phyloP scores from a whole-genome alignment of 352 stramenopile species.

The Phytophthora sp. region DNA sequence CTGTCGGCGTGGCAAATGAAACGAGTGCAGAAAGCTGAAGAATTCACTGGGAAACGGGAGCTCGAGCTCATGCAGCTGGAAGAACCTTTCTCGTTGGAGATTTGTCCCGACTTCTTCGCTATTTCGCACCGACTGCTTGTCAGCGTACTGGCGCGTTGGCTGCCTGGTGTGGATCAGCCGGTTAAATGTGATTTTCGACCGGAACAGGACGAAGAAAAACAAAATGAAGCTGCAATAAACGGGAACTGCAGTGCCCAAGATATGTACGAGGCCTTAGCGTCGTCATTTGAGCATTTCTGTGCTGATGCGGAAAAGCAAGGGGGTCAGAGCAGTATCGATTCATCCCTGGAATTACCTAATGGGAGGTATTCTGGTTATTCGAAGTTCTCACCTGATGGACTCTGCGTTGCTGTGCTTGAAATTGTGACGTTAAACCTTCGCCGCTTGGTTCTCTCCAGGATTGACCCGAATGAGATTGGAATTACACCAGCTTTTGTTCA shows the following conservation, averaged over 20 bases:
- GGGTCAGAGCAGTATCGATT: not conserved
- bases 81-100: conserved; percentile 85
- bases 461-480: conserved; percentile 79
- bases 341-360: conserved; percentile 2
- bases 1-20: conserved; percentile 90
- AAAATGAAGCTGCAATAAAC: conserved; percentile 10
- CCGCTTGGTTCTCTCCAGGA: conserved; percentile 76
- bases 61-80: conserved; percentile 79
- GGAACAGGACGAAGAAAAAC: conserved; percentile 38
- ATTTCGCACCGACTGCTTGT: conserved; percentile 71
- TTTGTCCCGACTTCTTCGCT: conserved; percentile 76
- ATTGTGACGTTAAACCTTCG: conserved; percentile 84
- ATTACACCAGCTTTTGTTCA: conserved; percentile 48
- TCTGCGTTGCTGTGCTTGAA: conserved; percentile 78
- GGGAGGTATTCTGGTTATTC: conserved; percentile 7
- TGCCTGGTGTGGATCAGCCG: conserved; percentile 27
- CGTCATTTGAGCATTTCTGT: conserved; percentile 32
- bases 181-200: conserved; percentile 3
- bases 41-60: conserved; percentile 72
- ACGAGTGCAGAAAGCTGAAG: conserved; percentile 87
- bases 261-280: conserved; percentile 33
- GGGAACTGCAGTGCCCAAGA: conserved; percentile 15
- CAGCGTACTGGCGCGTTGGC: conserved; percentile 65
- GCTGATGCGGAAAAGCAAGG: conserved; percentile 1
- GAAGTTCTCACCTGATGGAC: conserved; percentile 57